These are phyloP conservation scores for Vicia villosa DNA, from an alignment of 306 rosid genomes.

Conservation along the genomic window DNA sequence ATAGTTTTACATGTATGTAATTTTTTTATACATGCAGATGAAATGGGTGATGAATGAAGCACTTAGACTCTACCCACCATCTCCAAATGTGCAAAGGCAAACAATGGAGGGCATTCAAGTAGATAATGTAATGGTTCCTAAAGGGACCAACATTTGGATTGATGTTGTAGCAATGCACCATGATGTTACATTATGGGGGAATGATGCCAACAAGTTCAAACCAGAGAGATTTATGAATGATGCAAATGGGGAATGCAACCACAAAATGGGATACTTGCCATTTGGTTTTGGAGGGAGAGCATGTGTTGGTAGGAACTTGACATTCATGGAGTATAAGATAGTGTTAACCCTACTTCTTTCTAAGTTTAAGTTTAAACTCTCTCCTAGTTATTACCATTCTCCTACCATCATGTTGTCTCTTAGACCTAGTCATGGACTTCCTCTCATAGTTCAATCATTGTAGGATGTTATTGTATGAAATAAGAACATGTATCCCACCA, in stretches of 20 bases:
- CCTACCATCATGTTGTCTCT: slow-evolving; percentile 70
- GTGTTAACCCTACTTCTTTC: slow-evolving; percentile 65
- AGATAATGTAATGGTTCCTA: slow-evolving; percentile 57
- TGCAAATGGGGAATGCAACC: slow-evolving; percentile 67
- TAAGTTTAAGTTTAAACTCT: slow-evolving; percentile 63
- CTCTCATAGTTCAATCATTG: slow-evolving; percentile 55
- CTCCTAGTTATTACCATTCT: slow-evolving; percentile 59
- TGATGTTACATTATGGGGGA: slow-evolving; percentile 68
- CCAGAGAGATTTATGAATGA: slow-evolving; percentile 72
- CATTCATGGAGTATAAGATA: slow-evolving; percentile 76
- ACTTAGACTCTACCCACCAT: slow-evolving; percentile 75
- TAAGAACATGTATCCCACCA: too few relatives aligned
- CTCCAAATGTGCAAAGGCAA: slow-evolving; percentile 91
- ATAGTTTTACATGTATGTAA: too few relatives aligned
- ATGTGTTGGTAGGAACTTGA: slow-evolving; percentile 83
- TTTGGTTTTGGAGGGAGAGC: slow-evolving; percentile 92
- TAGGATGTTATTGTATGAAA: neutral
- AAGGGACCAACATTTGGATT: slow-evolving; percentile 88
- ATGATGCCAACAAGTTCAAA: slow-evolving; percentile 68
- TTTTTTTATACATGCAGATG: slow-evolving; percentile 56
- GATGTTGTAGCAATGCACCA: slow-evolving; percentile 86
- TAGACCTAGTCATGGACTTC: slow-evolving; percentile 68
- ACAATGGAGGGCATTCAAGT: slow-evolving; percentile 66
- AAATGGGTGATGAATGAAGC: slow-evolving; percentile 90
- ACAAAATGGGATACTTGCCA: slow-evolving; percentile 87